phyloP scores from a whole-genome alignment of 352 stramenopile genomes.

The Phytophthora citricola region DNA sequence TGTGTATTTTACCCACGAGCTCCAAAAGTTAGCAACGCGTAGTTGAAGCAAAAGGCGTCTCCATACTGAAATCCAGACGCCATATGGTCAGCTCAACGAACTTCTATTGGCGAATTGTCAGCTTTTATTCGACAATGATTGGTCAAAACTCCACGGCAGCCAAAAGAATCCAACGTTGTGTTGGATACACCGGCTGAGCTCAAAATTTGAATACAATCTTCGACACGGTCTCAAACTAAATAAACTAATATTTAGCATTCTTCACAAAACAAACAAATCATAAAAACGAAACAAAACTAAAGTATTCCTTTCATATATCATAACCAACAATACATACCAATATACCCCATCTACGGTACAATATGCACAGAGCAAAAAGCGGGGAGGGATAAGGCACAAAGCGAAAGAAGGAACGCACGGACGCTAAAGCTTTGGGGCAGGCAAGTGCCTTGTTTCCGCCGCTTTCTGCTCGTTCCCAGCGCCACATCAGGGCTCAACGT shows the following conservation, averaged over 20 bases:
- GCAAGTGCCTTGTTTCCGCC: constrained; percentile 1
- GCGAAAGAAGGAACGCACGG: constrained; percentile 28
- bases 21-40: constrained; percentile 1
- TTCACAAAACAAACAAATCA: background rate
- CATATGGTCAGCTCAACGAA: constrained; percentile 14
- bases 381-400: constrained; percentile 29
- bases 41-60: constrained; percentile 21
- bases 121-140: background rate
- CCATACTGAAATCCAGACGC: constrained; percentile 29
- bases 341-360: background rate
- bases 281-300: background rate
- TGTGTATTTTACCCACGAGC: background rate
- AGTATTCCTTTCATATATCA: background rate
- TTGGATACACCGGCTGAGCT: constrained; percentile 21
- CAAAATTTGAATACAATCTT: constrained; percentile 11
- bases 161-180: constrained; percentile 25
- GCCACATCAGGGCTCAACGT: background rate
- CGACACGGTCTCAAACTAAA: background rate
- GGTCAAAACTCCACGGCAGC: background rate
- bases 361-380: constrained; percentile 28
- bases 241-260: background rate
- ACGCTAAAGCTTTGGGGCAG: constrained; percentile 8
- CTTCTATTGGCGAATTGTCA: constrained; percentile 5
- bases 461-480: background rate
- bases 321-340: background rate